A percentile compares a stretch with the other conserved stretches of the same genome.
Conservation (phyloP, 148 eudicot genomes). For the Nepenthes gracilis region DNA sequence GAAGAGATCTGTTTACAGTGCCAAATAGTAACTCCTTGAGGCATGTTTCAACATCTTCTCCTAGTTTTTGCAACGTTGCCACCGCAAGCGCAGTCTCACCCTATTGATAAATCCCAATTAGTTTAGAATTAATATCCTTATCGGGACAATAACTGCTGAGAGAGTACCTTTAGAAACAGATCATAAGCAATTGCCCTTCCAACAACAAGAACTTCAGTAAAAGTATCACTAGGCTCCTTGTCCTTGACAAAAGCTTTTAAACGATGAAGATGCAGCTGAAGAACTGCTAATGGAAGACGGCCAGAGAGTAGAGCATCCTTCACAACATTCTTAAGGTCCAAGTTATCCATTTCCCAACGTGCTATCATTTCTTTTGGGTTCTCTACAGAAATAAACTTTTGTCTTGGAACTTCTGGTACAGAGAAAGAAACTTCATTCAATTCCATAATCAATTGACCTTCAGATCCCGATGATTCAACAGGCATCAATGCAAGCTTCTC, state of each 20-base stretch:
- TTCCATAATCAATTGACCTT: conserved; percentile 21
- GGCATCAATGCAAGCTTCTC: conserved; percentile 55
- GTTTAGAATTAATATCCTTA: conserved; percentile 4
- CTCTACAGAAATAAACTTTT: conserved; percentile 33
- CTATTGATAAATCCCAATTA: conserved; percentile 35
- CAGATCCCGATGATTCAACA: conserved; percentile 24
- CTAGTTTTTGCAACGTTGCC: conserved; percentile 84
- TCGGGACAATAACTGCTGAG: conserved; percentile 9
- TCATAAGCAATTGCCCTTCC: conserved; percentile 91
- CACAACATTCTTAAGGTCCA: conserved; percentile 73
- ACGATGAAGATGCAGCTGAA: conserved; percentile 80
- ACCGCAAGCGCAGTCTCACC: conserved; percentile 84
- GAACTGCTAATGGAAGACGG: conserved; percentile 95
- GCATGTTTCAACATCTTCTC: conserved; percentile 79
- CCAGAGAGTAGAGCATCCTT: conserved; percentile 86
- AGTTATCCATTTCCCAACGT: conserved; percentile 76
- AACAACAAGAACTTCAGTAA: conserved; percentile 78
- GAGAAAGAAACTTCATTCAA: conserved; percentile 24
- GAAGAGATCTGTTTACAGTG: conserved; percentile 70
- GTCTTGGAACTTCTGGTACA: conserved; percentile 30
- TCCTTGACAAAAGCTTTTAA: conserved; percentile 28
- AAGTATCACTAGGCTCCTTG: conserved; percentile 59
- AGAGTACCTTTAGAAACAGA: conserved; percentile 67
- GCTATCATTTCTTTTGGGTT: conserved; percentile 93
- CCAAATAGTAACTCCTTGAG: conserved; percentile 83